A percentile compares a stretch with the other conserved stretches of the same genome.
phyloP scores from a whole-genome alignment of 345 rosid species.

The Pistacia integerrima region DNA sequence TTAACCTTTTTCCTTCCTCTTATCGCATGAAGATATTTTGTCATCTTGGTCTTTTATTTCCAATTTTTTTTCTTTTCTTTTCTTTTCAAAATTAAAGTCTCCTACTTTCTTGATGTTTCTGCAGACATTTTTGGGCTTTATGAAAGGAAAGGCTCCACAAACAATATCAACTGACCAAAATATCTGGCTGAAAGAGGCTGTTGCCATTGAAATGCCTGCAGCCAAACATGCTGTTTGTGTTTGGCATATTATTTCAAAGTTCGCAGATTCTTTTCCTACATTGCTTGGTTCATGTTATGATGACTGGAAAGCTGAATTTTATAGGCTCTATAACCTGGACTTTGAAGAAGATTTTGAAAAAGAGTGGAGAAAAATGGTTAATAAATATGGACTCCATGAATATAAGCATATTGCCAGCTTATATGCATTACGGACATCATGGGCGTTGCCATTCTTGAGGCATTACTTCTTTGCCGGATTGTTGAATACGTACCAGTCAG shows the following conservation, averaged over 20 bases:
- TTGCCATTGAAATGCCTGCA: slow-evolving; percentile 48
- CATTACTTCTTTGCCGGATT: slow-evolving; percentile 56
- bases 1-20: neutral
- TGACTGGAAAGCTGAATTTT: slow-evolving; percentile 56
- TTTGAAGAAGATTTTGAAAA: slow-evolving; percentile 47
- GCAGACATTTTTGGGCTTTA: slow-evolving; percentile 57
- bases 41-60: slow-evolving; percentile 1
- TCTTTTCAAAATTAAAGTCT: neutral
- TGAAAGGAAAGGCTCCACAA: slow-evolving; percentile 60
- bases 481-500: slow-evolving; percentile 36
- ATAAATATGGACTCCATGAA: slow-evolving; percentile 45
- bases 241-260: slow-evolving; percentile 53
- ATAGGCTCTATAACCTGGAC: slow-evolving; percentile 41
- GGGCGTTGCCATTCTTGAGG: slow-evolving; percentile 65
- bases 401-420: slow-evolving; percentile 55
- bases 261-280: slow-evolving; percentile 53
- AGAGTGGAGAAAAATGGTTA: slow-evolving; percentile 55
- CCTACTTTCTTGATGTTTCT: slow-evolving; percentile 9
- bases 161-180: slow-evolving; percentile 58
- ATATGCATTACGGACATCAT: slow-evolving; percentile 45
- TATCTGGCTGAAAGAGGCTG: slow-evolving; percentile 59
- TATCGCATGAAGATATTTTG: neutral
- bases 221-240: slow-evolving; percentile 57
- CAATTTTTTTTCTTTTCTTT: neutral
- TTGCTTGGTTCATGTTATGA: slow-evolving; percentile 52